phyloP scores from a whole-genome alignment of 129 eudicot genomes.

The Arctium lappa region DNA sequence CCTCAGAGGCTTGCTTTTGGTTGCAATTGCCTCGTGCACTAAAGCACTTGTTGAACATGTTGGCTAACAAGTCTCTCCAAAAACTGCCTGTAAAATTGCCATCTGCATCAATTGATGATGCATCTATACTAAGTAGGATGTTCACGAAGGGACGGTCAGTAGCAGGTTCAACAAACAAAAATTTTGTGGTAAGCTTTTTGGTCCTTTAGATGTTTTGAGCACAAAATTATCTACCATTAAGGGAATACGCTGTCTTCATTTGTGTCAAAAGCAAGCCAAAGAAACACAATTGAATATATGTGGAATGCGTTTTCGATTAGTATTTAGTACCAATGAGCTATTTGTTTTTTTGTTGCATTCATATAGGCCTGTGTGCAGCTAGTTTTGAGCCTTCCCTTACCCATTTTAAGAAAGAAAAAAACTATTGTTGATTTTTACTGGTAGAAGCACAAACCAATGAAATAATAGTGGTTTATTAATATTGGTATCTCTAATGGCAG shows the following conservation, averaged over 20 bases:
- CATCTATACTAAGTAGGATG: slow-evolving; percentile 59
- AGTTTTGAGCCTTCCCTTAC: neutral
- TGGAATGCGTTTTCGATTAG: neutral
- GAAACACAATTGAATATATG: neutral
- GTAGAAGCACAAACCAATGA: neutral
- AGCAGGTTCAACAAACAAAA: slow-evolving; percentile 37
- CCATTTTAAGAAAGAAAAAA: too few species aligned
- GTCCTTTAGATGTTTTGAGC: neutral
- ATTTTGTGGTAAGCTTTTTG: slow-evolving; percentile 49
- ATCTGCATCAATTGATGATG: slow-evolving; percentile 56
- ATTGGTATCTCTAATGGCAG: slow-evolving; percentile 31
- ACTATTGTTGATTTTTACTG: neutral
- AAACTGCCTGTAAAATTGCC: slow-evolving; percentile 40
- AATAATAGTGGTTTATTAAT: neutral
- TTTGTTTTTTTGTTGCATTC: too few species aligned
- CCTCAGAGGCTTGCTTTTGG: slow-evolving; percentile 91
- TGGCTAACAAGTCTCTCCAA: slow-evolving; percentile 47
- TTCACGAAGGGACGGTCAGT: slow-evolving; percentile 55
- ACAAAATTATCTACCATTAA: neutral
- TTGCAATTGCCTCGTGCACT: slow-evolving; percentile 83
- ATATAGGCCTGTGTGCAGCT: too few species aligned
- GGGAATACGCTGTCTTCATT: neutral
- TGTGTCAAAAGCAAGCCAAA: neutral
- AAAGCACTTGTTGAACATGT: slow-evolving; percentile 60
- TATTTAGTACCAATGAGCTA: neutral